phyloP scores from a whole-genome alignment of 768 basidiomycete species.

The Leucosporidium scottii region DNA sequence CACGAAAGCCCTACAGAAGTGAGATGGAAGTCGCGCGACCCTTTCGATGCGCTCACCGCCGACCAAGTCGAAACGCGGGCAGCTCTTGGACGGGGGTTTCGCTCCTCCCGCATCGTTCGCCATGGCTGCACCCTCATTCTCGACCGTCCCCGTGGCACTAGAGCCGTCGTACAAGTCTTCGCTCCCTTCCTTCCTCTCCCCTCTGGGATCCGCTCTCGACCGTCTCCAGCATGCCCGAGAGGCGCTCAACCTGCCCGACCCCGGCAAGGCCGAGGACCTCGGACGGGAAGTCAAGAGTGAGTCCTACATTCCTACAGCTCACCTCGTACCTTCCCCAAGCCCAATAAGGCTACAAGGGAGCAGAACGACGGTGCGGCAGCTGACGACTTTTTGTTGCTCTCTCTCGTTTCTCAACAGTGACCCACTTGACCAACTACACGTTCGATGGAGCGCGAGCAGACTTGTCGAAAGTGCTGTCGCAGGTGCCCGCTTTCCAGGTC shows the following conservation, averaged over 20 bases:
- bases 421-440: constrained; percentile 84
- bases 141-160: not conserved
- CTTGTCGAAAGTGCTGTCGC: constrained; percentile 82
- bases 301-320: constrained; percentile 33
- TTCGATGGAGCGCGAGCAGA: constrained; percentile 98
- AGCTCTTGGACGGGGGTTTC: no score
- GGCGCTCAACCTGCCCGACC: constrained; percentile 73
- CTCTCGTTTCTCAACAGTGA: constrained; percentile 50
- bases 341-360: not conserved
- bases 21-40: no score
- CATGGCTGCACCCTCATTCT: no score
- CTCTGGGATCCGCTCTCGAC: constrained; percentile 60
- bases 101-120: no score
- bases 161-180: constrained; percentile 9
- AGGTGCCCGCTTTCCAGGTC: constrained; percentile 95
- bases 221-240: constrained; percentile 75
- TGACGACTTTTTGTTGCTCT: constrained; percentile 7
- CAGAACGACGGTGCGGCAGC: not conserved
- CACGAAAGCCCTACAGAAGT: no score
- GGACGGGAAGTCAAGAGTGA: constrained; percentile 86
- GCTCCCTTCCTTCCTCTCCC: constrained; percentile 43
- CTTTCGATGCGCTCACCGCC: no score
- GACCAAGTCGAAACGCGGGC: no score
- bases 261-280: constrained; percentile 87
- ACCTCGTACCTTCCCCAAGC: not conserved